phyloP scores from a whole-genome alignment of 1,139 yeast genomes.

The Candida buenavistaensis region DNA sequence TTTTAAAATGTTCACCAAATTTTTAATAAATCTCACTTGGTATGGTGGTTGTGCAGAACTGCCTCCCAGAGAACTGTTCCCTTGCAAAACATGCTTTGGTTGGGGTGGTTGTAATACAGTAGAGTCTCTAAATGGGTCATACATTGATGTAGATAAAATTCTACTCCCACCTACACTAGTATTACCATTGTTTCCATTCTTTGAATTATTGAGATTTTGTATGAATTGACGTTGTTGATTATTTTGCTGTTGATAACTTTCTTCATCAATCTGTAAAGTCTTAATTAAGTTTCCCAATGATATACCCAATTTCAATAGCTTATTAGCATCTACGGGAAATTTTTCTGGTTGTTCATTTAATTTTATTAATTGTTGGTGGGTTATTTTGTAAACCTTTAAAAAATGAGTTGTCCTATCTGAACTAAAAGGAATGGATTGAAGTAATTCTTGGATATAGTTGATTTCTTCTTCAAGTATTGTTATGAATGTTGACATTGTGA shows the following conservation, averaged over 20 bases:
- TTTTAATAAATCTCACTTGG: constrained; percentile 38
- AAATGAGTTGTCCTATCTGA: constrained; percentile 19
- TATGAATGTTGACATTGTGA: constrained; percentile 14
- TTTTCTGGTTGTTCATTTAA: constrained; percentile 22
- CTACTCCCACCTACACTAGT: constrained; percentile 4
- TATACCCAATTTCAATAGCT: constrained; percentile 43
- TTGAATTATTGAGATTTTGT: constrained; percentile 6
- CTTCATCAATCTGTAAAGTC: constrained; percentile 39
- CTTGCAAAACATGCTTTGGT: constrained; percentile 13
- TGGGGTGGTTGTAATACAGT: constrained; percentile 3
- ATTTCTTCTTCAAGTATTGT: constrained; percentile 28
- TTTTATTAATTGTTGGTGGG: constrained; percentile 26
- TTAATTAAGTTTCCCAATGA: constrained; percentile 45
- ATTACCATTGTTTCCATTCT: background rate
- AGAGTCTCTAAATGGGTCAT: constrained; percentile 10
- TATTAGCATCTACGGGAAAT: constrained; percentile 39
- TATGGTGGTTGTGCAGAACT: constrained; percentile 23
- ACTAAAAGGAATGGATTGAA: constrained; percentile 38
- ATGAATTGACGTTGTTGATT: constrained; percentile 13
- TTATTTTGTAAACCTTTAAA: constrained; percentile 35
- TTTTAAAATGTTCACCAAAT: constrained; percentile 35
- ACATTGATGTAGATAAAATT: constrained; percentile 1
- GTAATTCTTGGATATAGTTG: constrained; percentile 26
- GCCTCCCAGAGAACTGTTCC: background rate
- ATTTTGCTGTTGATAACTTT: constrained; percentile 19